Conservation (phyloP, 305 asterid genomes). For the Fraxinus paxiana region DNA sequence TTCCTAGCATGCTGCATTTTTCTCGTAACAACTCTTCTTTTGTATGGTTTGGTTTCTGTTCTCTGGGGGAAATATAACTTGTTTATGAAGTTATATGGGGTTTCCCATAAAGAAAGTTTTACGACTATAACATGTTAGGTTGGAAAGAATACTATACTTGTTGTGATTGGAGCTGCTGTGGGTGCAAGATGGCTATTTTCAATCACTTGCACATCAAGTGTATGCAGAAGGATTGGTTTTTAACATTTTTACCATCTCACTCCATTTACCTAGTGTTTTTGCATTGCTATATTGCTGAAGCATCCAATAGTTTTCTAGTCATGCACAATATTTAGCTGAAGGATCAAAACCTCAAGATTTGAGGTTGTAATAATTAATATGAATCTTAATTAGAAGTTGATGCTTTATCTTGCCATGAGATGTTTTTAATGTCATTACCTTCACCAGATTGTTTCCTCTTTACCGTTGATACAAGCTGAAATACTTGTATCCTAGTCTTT, state of each 20-base stretch:
- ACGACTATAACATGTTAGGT: neutral
- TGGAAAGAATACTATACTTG: neutral
- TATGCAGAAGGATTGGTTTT: conserved; percentile 3
- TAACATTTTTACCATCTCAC: neutral
- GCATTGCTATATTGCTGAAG: neutral
- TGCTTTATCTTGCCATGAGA: neutral
- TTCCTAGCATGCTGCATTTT: neutral
- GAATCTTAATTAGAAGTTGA: neutral
- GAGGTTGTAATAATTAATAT: neutral
- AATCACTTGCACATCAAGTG: neutral
- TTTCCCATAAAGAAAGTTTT: conserved; percentile 4
- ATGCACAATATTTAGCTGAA: conserved; percentile 1
- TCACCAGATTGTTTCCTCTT: neutral
- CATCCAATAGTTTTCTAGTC: conserved; percentile 2
- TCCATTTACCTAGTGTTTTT: neutral
- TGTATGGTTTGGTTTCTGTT: conserved; percentile 18
- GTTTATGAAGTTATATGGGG: neutral
- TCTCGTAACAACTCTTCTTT: conserved; percentile 3
- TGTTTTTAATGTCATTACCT: conserved; percentile 13
- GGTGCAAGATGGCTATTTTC: neutral
- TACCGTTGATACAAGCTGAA: neutral
- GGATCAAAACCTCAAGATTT: neutral
- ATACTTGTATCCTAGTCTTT: neutral
- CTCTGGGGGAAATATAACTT: neutral
- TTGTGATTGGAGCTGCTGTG: neutral